Evolutionary conservation across 495 filamentous ascomycete species (phyloP), one percentile per base, ranked within the genome.

Genomic region (Terfezia claveryi): DNA sequence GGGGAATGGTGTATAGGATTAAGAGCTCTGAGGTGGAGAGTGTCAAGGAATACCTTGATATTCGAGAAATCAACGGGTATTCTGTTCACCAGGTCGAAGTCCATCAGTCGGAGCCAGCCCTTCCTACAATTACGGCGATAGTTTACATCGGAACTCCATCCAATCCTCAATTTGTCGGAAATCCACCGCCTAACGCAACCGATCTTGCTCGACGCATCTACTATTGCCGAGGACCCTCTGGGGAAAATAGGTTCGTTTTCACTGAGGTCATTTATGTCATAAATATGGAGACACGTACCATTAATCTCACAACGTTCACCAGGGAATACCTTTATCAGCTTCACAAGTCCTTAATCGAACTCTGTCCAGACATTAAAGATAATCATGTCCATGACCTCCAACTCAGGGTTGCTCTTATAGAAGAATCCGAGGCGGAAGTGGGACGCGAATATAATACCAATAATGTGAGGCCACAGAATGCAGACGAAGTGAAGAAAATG

Each of bases 11-110:
- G 44, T 99, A 95, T 69, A 86, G 88, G 60, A 95, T 99, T 61
- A 70, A 77, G 8, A 62, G 79, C 10, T 70, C 73, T 1, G 76
- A 81, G 56, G 84, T 91, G 14, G 74, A 77, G 56, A 82, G 87
- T 69, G 92, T 94, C 4, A 80, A 83, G 56, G 75, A 82, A 54
- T 88, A 95, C 67, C 85, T 99, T 38, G 88, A 96, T 65, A 87
- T 94, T 55, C 82, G 92, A 12, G 92, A 99, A 69, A 94, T 95
- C 61, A 91, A 96, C 66, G 92, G 92, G 8, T 96, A 96, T 65
- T 83, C 77, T 37, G 87, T 91, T 58, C 85, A 92, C 64, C 85
- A 85, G 67, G 88, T 85, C 20, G 78, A 80, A 1, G 94, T 94
- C 67, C 72, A 84, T 64, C 76, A 82, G 10, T 71, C 75, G 11